Evolutionary conservation across 192 early-diverging fungal genomes (phyloP), one percentile per base, ranked within the genome.

Genomic region (Kappamyces sp.): DNA sequence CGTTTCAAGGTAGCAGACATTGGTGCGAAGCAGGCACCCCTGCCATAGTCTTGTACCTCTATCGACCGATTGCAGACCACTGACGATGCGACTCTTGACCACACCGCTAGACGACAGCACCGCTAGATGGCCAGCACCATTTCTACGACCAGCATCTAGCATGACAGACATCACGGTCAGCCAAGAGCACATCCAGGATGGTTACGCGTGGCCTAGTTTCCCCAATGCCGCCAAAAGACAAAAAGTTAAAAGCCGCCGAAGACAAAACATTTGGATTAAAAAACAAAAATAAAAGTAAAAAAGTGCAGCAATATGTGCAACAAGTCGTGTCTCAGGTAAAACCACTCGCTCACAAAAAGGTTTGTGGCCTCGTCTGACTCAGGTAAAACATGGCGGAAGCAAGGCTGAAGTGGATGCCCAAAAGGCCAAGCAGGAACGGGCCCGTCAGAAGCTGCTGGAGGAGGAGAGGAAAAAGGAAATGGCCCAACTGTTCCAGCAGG

Each of bases 211-310:
- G 22, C 22, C 22, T 22, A 22, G 22, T 22, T 22, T 22, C 22
- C 22, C 22, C 22, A 30, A 94, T 91, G 90, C 90, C 89, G 32
- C 89, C 88, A 59, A 90, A 92, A 62, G 80, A 77, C 62, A 78
- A 76, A 31, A 90, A 89, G 73, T 80, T 84, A 59, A 90, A 95
- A 79, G 63, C 73, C 37, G 83, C 89, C 55, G 94, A 94, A 65
- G 94, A 98, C 75, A 93, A 94, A 81, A 96, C 93, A 45, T 96
- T 99, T 76, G 93, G 96, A 42, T 77, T 99, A 45, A 99, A 99
- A 67, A 97, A 97, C 80, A 97, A 97, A 72, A 96, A 98, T 76
- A 93, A 91, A 60, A 94, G 91, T 31, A 79, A 79, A 53, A 99
- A 99, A 73, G 91, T 94, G 30, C 34, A 62, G 2, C 79, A 88